phyloP scores from a whole-genome alignment of 1,139 yeast genomes.

The Sugiyamaella neomexicana region DNA sequence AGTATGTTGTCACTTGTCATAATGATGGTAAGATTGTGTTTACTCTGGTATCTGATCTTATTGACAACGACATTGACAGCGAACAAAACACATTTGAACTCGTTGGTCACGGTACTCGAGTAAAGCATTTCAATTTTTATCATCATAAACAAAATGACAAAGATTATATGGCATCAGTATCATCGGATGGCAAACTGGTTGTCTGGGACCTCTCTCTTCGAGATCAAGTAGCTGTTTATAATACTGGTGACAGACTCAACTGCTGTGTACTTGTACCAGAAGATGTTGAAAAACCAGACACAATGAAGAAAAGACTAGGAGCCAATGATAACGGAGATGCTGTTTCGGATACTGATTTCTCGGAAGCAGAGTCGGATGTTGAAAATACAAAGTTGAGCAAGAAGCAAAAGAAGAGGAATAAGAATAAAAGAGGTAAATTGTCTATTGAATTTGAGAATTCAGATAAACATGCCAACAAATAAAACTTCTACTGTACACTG shows the following conservation, averaged over 20 bases:
- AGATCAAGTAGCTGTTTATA: constrained; percentile 88
- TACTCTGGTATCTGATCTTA: constrained; percentile 42
- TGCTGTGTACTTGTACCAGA: constrained; percentile 82
- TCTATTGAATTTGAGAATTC: constrained; percentile 25
- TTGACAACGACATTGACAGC: constrained; percentile 37
- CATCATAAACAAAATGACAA: constrained; percentile 43
- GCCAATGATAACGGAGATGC: constrained; percentile 49
- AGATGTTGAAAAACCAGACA: constrained; percentile 57
- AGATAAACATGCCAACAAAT: constrained; percentile 2
- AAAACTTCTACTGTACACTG: neutral
- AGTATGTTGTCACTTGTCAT: constrained; percentile 67
- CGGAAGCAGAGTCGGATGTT: constrained; percentile 47
- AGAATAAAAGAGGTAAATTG: constrained; percentile 41
- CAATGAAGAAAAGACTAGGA: constrained; percentile 22
- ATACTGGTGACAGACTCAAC: constrained; percentile 88
- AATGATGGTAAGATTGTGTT: constrained; percentile 73
- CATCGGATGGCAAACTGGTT: constrained; percentile 91
- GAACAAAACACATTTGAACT: constrained; percentile 47
- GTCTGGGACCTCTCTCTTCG: constrained; percentile 74
- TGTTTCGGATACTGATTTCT: constrained; percentile 55
- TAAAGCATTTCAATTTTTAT: constrained; percentile 69
- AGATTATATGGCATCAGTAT: constrained; percentile 67
- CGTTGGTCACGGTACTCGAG: constrained; percentile 80
- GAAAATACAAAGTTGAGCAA: constrained; percentile 42
- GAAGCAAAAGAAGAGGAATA: constrained; percentile 49